A percentile compares a stretch with the other conserved stretches of the same genome.
Evolutionary conservation across 2,329 filamentous ascomycete genomes (phyloP).

Genomic region (Fonsecaea multimorphosa): DNA sequence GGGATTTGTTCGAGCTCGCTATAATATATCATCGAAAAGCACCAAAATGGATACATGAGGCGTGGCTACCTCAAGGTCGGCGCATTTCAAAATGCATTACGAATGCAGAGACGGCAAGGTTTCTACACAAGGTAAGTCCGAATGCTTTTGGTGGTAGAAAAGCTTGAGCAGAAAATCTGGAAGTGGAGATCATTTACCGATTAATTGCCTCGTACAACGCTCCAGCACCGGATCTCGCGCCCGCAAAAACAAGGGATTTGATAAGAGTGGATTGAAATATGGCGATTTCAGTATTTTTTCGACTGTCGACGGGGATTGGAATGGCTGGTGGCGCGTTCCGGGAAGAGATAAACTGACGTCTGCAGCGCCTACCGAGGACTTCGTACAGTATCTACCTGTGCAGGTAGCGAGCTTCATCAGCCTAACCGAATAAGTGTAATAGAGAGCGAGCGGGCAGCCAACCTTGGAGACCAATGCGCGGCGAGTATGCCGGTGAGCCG

Average conservation of each 20-base stretch:
- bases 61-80: neutral
- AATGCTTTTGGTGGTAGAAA: neutral
- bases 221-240: neutral
- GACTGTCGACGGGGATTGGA: neutral
- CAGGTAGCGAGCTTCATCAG: neutral
- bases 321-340: no score
- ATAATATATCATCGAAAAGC: neutral
- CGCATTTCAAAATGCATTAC: slow-evolving; percentile 4
- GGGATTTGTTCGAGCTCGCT: neutral
- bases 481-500: no score
- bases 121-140: slow-evolving; percentile 8
- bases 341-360: no score
- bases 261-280: neutral
- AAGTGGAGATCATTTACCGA: neutral
- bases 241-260: slow-evolving; percentile 6
- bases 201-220: neutral
- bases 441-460: neutral
- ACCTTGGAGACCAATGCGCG: no score
- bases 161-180: slow-evolving; percentile 7
- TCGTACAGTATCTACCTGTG: no score
- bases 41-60: neutral
- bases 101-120: slow-evolving; percentile 5
- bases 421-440: neutral
- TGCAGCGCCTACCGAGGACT: neutral
- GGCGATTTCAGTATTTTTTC: neutral